Conservation (phyloP, 305 asterid genomes). For the Fraxinus sp. region DNA sequence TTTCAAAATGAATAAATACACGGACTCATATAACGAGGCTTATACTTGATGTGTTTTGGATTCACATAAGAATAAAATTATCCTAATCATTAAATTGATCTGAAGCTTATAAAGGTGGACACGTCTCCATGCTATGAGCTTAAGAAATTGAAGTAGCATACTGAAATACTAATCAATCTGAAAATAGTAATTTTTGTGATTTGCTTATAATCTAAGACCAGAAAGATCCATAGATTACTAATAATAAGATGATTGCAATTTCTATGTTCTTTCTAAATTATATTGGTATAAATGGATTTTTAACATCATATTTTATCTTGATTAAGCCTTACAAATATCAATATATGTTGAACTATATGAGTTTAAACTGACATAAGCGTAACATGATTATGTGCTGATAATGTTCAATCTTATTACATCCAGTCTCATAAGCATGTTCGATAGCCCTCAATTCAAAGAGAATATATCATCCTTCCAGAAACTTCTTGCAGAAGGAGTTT, state of each 20-base stretch:
- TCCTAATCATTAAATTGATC: neutral
- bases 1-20: neutral
- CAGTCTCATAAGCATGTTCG: slow-evolving; percentile 68
- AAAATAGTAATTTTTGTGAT: neutral
- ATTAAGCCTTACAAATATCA: neutral
- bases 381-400: slow-evolving; percentile 8
- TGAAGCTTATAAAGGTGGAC: too few species aligned
- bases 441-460: slow-evolving; percentile 61
- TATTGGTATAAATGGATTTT: neutral
- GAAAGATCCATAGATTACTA: neutral
- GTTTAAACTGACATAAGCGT: slow-evolving; percentile 3
- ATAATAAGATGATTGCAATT: neutral
- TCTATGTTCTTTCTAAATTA: neutral
- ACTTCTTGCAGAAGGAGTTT: slow-evolving; percentile 66
- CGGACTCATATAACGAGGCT: neutral
- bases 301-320: slow-evolving; percentile 36
- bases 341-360: neutral
- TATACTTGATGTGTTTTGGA: neutral
- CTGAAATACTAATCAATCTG: neutral
- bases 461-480: slow-evolving; percentile 63
- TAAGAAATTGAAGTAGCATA: neutral
- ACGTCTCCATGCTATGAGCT: neutral
- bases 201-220: neutral
- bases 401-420: slow-evolving; percentile 19
- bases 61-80: neutral